Conservation (phyloP, 805 yeast species). For the Wickerhamiella brachini region DNA sequence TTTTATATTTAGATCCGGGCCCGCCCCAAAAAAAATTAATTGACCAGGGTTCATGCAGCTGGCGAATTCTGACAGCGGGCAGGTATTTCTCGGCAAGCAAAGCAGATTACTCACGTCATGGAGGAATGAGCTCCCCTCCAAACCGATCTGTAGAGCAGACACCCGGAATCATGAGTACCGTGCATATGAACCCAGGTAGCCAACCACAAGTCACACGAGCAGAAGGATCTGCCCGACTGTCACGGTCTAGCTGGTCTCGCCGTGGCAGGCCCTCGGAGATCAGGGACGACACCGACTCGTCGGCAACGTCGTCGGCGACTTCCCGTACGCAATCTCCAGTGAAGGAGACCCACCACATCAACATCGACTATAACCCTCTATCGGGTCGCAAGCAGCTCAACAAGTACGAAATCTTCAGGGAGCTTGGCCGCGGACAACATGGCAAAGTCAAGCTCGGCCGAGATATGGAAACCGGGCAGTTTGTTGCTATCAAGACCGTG, state of each 20-base stretch:
- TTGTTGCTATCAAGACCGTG: conserved; percentile 89
- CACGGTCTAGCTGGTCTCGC: neutral
- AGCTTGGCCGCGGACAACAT: conserved; percentile 93
- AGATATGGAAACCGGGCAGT: conserved; percentile 40
- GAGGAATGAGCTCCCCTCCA: neutral
- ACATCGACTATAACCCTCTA: conserved; percentile 78
- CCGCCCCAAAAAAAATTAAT: too few species aligned
- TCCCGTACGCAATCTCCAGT: conserved; percentile 29
- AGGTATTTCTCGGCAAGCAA: neutral
- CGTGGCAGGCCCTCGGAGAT: neutral
- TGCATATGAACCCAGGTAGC: neutral
- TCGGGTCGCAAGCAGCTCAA: conserved; percentile 70
- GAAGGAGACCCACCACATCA: conserved; percentile 70
- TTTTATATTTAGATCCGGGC: too few species aligned
- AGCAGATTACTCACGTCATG: neutral
- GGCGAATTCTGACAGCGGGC: neutral
- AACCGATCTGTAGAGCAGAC: neutral
- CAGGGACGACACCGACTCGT: neutral
- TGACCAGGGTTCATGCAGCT: neutral
- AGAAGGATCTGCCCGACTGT: neutral
- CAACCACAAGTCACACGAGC: neutral
- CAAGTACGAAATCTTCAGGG: conserved; percentile 75
- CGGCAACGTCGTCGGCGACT: neutral
- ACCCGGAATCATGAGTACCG: neutral
- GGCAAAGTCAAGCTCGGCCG: conserved; percentile 93